A percentile compares a stretch with the other conserved stretches of the same genome.
These are phyloP conservation scores for Trifolium fragiferum DNA, from an alignment of 306 rosid genomes.

Conservation along the genomic window DNA sequence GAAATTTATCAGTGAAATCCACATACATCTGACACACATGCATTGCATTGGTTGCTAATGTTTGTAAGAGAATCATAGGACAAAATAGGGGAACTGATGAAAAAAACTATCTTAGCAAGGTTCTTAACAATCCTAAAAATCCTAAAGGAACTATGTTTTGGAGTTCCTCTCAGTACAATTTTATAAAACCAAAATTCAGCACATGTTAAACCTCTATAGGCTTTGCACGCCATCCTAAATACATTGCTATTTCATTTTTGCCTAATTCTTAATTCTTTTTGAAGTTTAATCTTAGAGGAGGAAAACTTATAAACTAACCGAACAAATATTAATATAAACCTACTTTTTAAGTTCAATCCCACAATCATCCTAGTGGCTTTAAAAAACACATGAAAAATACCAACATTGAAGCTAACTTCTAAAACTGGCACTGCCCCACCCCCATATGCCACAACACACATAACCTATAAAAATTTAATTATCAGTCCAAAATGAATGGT, in stretches of 20 bases:
- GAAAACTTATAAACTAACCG: constrained; percentile 11
- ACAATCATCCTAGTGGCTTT: constrained; percentile 14
- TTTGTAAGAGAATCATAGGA: constrained; percentile 9
- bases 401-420: constrained; percentile 5
- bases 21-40: constrained; percentile 21
- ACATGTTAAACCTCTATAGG: background rate
- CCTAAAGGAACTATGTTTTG: constrained; percentile 12
- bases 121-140: constrained; percentile 28
- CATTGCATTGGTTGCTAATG: constrained; percentile 1
- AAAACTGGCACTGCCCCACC: background rate
- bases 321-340: background rate
- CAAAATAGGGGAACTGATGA: background rate
- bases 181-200: background rate
- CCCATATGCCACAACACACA: background rate
- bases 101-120: constrained; percentile 12
- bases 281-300: background rate
- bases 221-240: background rate
- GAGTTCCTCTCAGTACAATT: constrained; percentile 8
- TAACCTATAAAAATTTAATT: background rate
- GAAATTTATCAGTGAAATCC: constrained; percentile 15
- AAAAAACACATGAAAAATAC: constrained; percentile 13
- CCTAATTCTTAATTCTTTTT: constrained; percentile 6
- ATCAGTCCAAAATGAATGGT: constrained; percentile 36
- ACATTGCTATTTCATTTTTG: background rate
- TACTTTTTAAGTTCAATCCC: background rate